Evolutionary conservation across 1,139 yeast genomes (phyloP).

Genomic region (Yamadazyma sp.): DNA sequence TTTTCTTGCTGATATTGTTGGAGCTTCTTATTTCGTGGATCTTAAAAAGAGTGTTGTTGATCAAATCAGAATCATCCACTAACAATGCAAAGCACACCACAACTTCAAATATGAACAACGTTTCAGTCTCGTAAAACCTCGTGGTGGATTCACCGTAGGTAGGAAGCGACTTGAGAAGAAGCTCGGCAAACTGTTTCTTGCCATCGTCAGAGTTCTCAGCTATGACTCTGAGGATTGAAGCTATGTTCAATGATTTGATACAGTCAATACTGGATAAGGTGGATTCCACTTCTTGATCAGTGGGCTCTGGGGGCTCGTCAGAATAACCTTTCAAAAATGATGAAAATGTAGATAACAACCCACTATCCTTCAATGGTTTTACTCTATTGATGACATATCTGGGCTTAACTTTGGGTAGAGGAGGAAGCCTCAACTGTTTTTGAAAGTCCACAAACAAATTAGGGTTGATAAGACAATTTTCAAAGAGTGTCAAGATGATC

Average conservation of each 20-base stretch:
- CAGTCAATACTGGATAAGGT: conserved; percentile 84
- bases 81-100: conserved; percentile 51
- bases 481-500: conserved; percentile 64
- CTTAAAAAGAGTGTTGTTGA: conserved; percentile 23
- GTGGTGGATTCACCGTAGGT: conserved; percentile 32
- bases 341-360: conserved; percentile 85
- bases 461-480: conserved; percentile 70
- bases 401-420: conserved; percentile 64
- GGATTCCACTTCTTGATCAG: conserved; percentile 87
- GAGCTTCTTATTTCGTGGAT: conserved; percentile 17
- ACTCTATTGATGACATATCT: conserved; percentile 62
- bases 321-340: conserved; percentile 85
- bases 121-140: conserved; percentile 53
- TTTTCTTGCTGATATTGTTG: conserved; percentile 28
- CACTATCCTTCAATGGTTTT: conserved; percentile 63
- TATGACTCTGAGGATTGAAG: conserved; percentile 48
- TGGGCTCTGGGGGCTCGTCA: conserved; percentile 88
- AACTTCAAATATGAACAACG: conserved; percentile 56
- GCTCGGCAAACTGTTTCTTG: conserved; percentile 19
- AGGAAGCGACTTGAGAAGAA: conserved; percentile 34
- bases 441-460: conserved; percentile 69
- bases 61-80: conserved; percentile 38
- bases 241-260: conserved; percentile 63
- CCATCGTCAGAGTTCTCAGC: conserved; percentile 31
- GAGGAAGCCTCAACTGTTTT: conserved; percentile 47